Percentiles rank a stretch among this genome's conserved stretches.
Evolutionary conservation across 1,139 yeast species (phyloP).

Genomic region (Sugiyamaella japonica): DNA sequence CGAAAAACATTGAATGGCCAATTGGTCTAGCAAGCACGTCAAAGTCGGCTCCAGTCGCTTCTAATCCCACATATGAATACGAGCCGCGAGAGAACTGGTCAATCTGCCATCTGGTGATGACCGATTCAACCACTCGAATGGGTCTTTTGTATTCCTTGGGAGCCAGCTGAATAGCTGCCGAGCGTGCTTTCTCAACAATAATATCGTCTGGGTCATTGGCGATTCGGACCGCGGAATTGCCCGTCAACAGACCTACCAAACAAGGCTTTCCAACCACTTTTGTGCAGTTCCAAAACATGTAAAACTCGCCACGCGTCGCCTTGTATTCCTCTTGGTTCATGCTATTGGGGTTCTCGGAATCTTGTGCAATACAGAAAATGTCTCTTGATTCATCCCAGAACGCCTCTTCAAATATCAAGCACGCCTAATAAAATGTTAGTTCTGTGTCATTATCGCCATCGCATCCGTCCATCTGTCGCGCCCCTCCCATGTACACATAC

Average conservation of each 20-base stretch:
- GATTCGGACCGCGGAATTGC: slow-evolving; percentile 42
- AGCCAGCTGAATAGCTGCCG: slow-evolving; percentile 37
- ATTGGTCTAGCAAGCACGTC: slow-evolving; percentile 45
- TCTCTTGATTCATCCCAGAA: slow-evolving; percentile 46
- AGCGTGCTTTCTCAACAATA: slow-evolving; percentile 40
- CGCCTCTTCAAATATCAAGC: slow-evolving; percentile 41
- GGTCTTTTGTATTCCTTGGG: slow-evolving; percentile 25
- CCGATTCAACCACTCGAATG: slow-evolving; percentile 40
- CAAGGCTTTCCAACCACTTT: slow-evolving; percentile 43
- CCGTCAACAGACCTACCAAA: slow-evolving; percentile 44
- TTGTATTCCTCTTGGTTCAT: slow-evolving; percentile 30
- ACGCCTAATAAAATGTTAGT: slow-evolving; percentile 29
- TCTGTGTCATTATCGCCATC: not conserved
- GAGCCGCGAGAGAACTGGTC: slow-evolving; percentile 46
- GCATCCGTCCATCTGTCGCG: too few species aligned
- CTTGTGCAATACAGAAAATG: slow-evolving; percentile 40
- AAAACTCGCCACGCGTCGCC: slow-evolving; percentile 42
- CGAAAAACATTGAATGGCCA: slow-evolving; percentile 43
- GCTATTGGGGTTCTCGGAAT: slow-evolving; percentile 24
- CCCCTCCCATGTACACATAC: slow-evolving; percentile 23
- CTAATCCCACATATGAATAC: slow-evolving; percentile 46
- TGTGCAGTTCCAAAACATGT: slow-evolving; percentile 44
- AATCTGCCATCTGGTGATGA: slow-evolving; percentile 48
- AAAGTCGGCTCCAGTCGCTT: slow-evolving; percentile 47
- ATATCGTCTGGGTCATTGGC: slow-evolving; percentile 39